A percentile compares a stretch with the other conserved stretches of the same genome.
Conservation (phyloP, 176 grass and related monocot species). For the Oryza rufipogon region DNA sequence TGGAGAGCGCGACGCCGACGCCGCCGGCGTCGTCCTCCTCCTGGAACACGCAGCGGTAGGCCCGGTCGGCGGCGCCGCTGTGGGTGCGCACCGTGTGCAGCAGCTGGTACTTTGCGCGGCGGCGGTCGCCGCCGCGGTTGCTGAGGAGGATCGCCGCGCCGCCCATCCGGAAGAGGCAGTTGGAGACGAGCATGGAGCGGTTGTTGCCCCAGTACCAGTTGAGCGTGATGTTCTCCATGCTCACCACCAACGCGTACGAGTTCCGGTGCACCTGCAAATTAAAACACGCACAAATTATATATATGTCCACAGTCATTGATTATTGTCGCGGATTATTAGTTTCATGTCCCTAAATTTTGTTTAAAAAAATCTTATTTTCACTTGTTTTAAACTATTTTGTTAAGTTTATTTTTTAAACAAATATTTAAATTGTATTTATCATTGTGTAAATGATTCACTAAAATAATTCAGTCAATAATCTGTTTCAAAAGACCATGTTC, state of each 20-base stretch:
- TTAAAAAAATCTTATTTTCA: too few species aligned
- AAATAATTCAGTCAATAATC: too few species aligned
- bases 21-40: conserved; percentile 58
- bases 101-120: conserved; percentile 81
- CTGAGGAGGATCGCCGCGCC: conserved; percentile 83
- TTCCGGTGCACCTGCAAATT: conserved; percentile 76
- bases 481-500: too few species aligned
- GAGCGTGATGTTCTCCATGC: conserved; percentile 96
- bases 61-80: conserved; percentile 60
- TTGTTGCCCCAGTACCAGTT: conserved; percentile 97
- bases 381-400: too few species aligned
- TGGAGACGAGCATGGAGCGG: conserved; percentile 93
- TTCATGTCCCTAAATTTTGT: too few species aligned
- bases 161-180: conserved; percentile 96
- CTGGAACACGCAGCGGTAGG: conserved; percentile 82
- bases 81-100: conserved; percentile 83
- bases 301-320: too few species aligned
- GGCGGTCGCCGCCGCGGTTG: conserved; percentile 52
- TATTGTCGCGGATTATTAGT: too few species aligned
- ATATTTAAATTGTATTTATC: too few species aligned
- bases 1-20: conserved; percentile 73
- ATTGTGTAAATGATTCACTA: too few species aligned
- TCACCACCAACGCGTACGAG: conserved; percentile 92
- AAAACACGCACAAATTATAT: neutral
- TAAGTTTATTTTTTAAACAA: too few species aligned